phyloP scores from a whole-genome alignment of 371 early-diverging fungal species.

The Mortierella sp. region DNA sequence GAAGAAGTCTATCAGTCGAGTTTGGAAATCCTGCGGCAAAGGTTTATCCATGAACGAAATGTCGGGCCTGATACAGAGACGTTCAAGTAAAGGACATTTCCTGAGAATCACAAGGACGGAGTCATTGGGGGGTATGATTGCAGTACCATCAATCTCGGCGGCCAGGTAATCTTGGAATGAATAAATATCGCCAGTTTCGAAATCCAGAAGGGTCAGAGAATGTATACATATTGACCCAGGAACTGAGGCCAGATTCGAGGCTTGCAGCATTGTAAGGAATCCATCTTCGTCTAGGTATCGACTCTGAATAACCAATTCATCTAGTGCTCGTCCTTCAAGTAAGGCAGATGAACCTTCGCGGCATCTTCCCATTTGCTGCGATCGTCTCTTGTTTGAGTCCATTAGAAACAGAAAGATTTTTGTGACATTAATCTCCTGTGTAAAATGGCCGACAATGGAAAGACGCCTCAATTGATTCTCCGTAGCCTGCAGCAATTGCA shows the following conservation, averaged over 20 bases:
- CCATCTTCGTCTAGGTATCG: background rate
- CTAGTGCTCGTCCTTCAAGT: background rate
- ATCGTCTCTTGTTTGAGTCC: background rate
- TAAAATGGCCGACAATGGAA: background rate
- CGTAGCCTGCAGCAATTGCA: background rate
- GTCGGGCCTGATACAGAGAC: constrained; percentile 1
- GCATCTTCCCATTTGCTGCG: too few species aligned
- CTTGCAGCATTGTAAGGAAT: background rate
- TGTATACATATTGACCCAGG: background rate
- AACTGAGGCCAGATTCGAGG: background rate
- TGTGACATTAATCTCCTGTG: background rate
- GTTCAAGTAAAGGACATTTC: constrained; percentile 7
- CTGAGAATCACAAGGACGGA: background rate
- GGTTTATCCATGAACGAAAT: background rate
- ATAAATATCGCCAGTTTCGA: background rate
- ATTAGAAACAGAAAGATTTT: background rate
- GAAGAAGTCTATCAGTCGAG: background rate
- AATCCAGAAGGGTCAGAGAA: constrained; percentile 1
- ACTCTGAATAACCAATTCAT: background rate
- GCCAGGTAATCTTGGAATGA: background rate
- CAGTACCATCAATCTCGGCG: background rate
- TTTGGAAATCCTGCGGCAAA: background rate
- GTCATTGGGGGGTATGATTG: background rate
- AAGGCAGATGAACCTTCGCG: background rate
- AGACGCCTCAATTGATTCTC: background rate